Base-by-base conservation (phyloP, 371 early-diverging fungal genomes). In the Mucor saturninus region DNA sequence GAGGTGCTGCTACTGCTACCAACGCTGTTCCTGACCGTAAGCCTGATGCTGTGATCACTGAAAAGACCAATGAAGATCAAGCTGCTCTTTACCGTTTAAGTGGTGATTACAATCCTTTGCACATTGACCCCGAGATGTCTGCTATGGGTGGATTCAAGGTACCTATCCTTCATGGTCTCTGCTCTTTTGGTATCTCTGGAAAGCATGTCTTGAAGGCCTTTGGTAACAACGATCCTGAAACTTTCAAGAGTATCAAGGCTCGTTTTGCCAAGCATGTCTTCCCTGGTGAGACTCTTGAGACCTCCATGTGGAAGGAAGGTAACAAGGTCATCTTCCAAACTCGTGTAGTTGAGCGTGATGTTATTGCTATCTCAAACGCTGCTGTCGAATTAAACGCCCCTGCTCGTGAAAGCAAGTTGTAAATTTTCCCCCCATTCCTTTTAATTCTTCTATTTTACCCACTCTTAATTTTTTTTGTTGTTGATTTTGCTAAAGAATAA, bases 281-380 rank as follows among this genome's bases (percentile, higher is more conserved):
- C 84, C 98, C 99, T 15, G 98, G 99, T 6, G 98, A 98, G 72
- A 98, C 98, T 10, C 81, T 98, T 21, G 92, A 95, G 71, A 96
- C 97, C 8, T 89, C 91, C 69, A 93, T 96, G 91, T 98, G 97
- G 98, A 86, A 89, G 62, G 96, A 95, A 69, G 91, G 89, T 29
- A 81, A 77, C 71, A 91, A 91, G 76, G 87, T 98, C 29, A 81
- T 97, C 59, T 98, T 97, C 90, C 90, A 92, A 69, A 92, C 93
- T 49, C 90, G 91, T 43, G 93, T 93, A 2, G 90, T 96, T 43
- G 98, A 98, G 76, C 90, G 98, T 26, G 88, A 96, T 71, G 90
- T 80, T 10, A 79, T 93, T 61, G 92, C 86, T 42, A 90, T 95
- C 63, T 85, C 91, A n/a, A 91, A 92, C 70, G 96, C 94, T 26